Conservation (phyloP, 139 green algal species). For the Haematococcus sp. region DNA sequence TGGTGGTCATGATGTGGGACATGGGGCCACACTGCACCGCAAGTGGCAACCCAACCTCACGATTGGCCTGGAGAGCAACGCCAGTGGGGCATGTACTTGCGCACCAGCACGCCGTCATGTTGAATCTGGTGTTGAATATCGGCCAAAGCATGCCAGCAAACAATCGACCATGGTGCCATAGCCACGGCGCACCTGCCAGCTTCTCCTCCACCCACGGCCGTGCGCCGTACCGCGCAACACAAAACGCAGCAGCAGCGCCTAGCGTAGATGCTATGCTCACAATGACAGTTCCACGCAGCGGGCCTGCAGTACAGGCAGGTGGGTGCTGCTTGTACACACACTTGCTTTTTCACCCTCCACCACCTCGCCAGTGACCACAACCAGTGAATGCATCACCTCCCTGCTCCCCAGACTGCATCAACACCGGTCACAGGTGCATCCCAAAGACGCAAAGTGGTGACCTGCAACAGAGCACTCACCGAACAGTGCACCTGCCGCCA, state of each 20-base stretch:
- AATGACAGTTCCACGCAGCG: slow-evolving; percentile 54
- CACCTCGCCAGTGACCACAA: too few relatives aligned
- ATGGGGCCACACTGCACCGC: neutral
- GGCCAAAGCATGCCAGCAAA: too few relatives aligned
- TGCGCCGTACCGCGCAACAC: slow-evolving; percentile 62
- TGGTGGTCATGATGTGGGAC: neutral
- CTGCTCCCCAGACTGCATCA: neutral
- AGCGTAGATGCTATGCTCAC: slow-evolving; percentile 63
- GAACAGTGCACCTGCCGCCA: slow-evolving; percentile 75
- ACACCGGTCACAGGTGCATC: neutral
- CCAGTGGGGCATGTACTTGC: neutral
- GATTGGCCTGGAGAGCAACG: neutral
- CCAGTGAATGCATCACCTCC: too few relatives aligned
- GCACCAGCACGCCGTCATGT: too few relatives aligned
- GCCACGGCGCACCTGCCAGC: slow-evolving; percentile 27
- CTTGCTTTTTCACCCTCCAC: too few relatives aligned
- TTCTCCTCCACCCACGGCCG: slow-evolving; percentile 45
- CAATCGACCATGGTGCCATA: neutral
- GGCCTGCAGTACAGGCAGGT: slow-evolving; percentile 35
- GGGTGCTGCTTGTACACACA: too few relatives aligned
- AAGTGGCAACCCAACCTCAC: neutral
- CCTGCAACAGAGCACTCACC: slow-evolving; percentile 16
- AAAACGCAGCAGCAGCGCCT: slow-evolving; percentile 62
- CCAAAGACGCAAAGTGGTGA: neutral
- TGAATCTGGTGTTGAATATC: too few relatives aligned